A percentile compares a stretch with the other conserved stretches of the same genome.
These are phyloP conservation scores for Forsythia viridissima DNA, from an alignment of 257 asterid species.

Conservation along the genomic window DNA sequence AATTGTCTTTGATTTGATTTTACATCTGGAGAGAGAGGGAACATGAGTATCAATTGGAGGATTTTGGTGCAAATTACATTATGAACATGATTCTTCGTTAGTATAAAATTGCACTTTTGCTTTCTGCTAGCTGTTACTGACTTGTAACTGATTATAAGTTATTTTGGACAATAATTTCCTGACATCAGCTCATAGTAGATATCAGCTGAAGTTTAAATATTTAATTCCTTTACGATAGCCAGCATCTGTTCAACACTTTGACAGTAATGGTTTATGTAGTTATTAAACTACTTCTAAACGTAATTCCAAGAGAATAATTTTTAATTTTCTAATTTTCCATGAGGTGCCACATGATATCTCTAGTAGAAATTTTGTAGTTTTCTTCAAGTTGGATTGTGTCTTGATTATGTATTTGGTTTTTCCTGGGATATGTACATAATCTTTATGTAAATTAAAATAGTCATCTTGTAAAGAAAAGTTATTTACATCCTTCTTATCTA, in stretches of 20 bases:
- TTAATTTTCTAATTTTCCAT: not conserved
- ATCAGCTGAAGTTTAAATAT: not conserved
- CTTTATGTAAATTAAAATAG: not conserved
- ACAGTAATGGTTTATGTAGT: not conserved
- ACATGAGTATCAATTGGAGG: not conserved
- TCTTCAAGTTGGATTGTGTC: not conserved
- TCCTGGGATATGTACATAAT: not conserved
- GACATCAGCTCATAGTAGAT: not conserved
- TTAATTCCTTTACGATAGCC: not conserved
- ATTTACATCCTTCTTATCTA: not conserved
- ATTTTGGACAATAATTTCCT: not conserved
- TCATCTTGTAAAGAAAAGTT: not conserved
- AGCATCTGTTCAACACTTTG: not conserved
- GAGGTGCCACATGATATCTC: not conserved
- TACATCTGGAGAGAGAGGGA: not conserved
- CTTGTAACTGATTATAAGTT: not conserved
- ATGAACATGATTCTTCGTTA: not conserved
- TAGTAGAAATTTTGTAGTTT: not conserved
- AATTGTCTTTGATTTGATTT: not conserved
- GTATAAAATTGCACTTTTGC: not conserved
- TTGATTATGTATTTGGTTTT: not conserved
- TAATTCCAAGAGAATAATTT: not conserved
- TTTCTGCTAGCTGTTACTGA: not conserved
- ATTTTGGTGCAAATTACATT: slow-evolving; percentile 13
- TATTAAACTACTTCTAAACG: not conserved